Base-by-base conservation (phyloP, 2,329 filamentous ascomycete species). In the Beauveria scarabaeidicola region DNA sequence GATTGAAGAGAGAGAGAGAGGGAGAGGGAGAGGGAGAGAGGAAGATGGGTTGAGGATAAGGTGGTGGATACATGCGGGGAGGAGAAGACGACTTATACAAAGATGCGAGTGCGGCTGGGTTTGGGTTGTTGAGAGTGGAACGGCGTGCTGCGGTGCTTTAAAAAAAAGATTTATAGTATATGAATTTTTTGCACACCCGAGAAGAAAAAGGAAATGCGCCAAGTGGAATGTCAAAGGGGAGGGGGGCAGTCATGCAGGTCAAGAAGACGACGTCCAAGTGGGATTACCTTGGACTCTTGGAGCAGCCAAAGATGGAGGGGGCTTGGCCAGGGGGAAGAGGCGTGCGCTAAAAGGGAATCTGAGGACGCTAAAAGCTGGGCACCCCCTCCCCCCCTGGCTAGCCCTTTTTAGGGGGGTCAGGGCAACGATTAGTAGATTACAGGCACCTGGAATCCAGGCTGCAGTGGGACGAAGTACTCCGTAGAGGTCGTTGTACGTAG, bases 11-110 rank as follows among this genome's bases (percentile, higher is more conserved):
- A 15, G 29, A 40, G 10, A 40, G 13, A n/a, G 8, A 46, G n/a
- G 6, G n/a, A 52, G 23, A n/a, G 13, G 17, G 10, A 25, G 9
- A 36, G 23, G 13, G 46, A 50, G 41, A 52, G 48, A 53, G 38
- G 11, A 25, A 43, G 36, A 46, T 25, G 32, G 40, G 27, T 38
- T 40, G 56, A 58, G 48, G 40, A 52, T 46, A 52, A 9, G 52
- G 50, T 53, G 57, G 57, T 59, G 57, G 57, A 23, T 59, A 59
- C 57, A 59, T 59, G 57, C 57, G 57, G 57, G 57, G 57, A 59
- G 57, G 50, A 23, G 21, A 53, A 53, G 57, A 41, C 41, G 57
- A 59, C 57, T 59, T 59, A 59, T 59, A 59, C 57, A 59, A 25
- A 59, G 48, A 47, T 50, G 57, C 25, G 48, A 59, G 57, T 19